Conservation (phyloP, 163 green algal genomes). For the Chlorella variabilis region DNA sequence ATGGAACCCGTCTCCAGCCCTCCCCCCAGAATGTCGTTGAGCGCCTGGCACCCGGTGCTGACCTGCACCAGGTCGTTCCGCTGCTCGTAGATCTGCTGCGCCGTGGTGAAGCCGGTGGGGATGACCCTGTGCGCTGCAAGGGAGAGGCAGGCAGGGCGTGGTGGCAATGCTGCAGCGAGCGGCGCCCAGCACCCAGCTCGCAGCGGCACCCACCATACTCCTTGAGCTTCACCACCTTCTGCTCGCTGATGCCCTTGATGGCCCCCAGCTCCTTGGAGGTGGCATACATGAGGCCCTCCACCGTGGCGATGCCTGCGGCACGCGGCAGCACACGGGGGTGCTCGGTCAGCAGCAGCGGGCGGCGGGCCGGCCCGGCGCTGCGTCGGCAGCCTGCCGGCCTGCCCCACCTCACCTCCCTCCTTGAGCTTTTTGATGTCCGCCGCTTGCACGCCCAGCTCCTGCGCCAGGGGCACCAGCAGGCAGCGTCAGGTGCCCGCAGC, state of each 20-base stretch:
- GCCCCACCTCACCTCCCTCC: constrained; percentile 72
- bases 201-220: constrained; percentile 70
- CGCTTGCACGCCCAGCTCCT: constrained; percentile 77
- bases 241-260: constrained; percentile 98
- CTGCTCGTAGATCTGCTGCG: constrained; percentile 83
- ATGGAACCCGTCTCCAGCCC: constrained; percentile 98
- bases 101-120: constrained; percentile 96
- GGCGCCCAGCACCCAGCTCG: background rate
- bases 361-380: background rate
- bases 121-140: constrained; percentile 88
- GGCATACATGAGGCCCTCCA: constrained; percentile 86
- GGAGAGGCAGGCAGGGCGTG: background rate
- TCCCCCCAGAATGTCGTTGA: constrained; percentile 95
- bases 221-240: constrained; percentile 96
- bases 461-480: background rate
- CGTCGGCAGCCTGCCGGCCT: background rate
- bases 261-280: constrained; percentile 84
- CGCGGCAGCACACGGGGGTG: background rate
- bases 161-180: background rate
- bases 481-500: constrained; percentile 15
- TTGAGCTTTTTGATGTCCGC: constrained; percentile 97
- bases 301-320: constrained; percentile 68
- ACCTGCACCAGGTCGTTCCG: constrained; percentile 88
- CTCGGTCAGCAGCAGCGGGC: no score
- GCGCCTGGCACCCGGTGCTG: constrained; percentile 90